Base-by-base conservation (phyloP, 208 protist species). In the Acanthamoeba lenticulata region DNA sequence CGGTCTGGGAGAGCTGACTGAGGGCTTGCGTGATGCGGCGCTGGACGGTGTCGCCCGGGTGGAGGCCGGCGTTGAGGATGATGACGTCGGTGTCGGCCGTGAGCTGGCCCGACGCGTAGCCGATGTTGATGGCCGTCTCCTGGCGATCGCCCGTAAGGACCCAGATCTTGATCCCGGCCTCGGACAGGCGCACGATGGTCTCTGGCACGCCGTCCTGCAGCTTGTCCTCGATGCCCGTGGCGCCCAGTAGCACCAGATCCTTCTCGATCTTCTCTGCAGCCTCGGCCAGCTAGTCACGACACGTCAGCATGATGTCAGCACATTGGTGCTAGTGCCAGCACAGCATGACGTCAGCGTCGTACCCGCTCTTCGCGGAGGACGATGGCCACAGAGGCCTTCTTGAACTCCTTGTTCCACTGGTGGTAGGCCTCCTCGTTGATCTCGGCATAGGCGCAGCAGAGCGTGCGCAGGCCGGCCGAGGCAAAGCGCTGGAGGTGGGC, bases 141-240 rank as follows among this genome's bases (percentile, higher is more conserved):
- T 98, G 97, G 94, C 99, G 99, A 94, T 99, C 98, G 60, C 99
- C 99, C 17, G 99, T 99, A 19, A 99, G 96, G 94, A 99, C 98
- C 98, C 99, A 99, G 29, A 99, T 93, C 7, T 99, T 96, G 42
- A 99, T 98, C 2, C 92, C 92, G 29, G 92, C 92, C 40, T 97
- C 94, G 6, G 67, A 47, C 27, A 94, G 96, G 94, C 97, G 98
- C 57, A 97, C 89, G 42, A 99, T 98, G n/a, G 98, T 98, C 91
- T 99, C 98, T 27, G 98, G 97, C 13, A 99, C 98, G 29, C 96
- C 97, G 24, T 98, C 98, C 94, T 99, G 99, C 86, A 99, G 95
- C 95, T 98, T 98, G 96, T 99, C 99, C 95, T 99, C 98, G 65
- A 99, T 98, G 0, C 97, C 98, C 0, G 98, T 99, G 0, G 94